phyloP scores from a whole-genome alignment of 192 early-diverging fungal species.

The Hyaloraphidium curvatum region DNA sequence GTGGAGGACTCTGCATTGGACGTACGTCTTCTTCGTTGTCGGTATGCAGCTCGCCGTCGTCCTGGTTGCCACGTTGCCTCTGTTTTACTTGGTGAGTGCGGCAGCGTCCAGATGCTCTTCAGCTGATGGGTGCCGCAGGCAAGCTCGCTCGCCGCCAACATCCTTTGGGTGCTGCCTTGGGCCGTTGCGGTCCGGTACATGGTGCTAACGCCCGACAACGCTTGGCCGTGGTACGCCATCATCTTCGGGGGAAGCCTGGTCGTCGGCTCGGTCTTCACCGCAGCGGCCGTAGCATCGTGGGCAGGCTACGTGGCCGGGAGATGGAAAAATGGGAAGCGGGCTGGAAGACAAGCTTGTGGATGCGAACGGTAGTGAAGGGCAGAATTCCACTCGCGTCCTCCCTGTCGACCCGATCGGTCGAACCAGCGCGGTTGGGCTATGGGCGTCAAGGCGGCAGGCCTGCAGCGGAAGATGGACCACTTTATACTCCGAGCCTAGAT shows the following conservation, averaged over 20 bases:
- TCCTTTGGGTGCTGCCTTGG: slow-evolving; percentile 15
- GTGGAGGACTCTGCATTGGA: slow-evolving; percentile 11
- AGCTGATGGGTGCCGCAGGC: not conserved
- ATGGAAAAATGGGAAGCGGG: too few relatives aligned
- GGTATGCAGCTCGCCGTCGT: slow-evolving; percentile 5
- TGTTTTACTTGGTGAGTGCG: slow-evolving; percentile 8
- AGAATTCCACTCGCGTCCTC: too few relatives aligned
- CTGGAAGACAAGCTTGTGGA: too few relatives aligned
- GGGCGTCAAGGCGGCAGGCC: too few relatives aligned
- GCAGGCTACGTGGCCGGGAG: too few relatives aligned
- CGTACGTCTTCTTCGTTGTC: slow-evolving; percentile 9
- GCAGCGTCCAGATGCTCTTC: not conserved
- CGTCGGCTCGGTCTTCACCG: slow-evolving; percentile 1
- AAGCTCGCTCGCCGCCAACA: slow-evolving; percentile 8
- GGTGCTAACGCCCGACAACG: slow-evolving; percentile 1
- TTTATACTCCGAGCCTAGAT: too few relatives aligned
- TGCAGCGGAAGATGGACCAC: too few relatives aligned
- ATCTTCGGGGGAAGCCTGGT: slow-evolving; percentile 14
- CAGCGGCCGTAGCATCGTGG: slow-evolving; percentile 6
- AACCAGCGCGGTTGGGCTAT: too few relatives aligned
- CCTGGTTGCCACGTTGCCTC: slow-evolving; percentile 10
- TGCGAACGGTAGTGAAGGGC: too few relatives aligned
- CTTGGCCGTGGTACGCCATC: slow-evolving; percentile 11
- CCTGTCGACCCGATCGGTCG: too few relatives aligned
- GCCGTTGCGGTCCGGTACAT: slow-evolving; percentile 3